Base-by-base conservation (phyloP, 2,329 filamentous ascomycete genomes). In the Tolypocladium paradoxum region DNA sequence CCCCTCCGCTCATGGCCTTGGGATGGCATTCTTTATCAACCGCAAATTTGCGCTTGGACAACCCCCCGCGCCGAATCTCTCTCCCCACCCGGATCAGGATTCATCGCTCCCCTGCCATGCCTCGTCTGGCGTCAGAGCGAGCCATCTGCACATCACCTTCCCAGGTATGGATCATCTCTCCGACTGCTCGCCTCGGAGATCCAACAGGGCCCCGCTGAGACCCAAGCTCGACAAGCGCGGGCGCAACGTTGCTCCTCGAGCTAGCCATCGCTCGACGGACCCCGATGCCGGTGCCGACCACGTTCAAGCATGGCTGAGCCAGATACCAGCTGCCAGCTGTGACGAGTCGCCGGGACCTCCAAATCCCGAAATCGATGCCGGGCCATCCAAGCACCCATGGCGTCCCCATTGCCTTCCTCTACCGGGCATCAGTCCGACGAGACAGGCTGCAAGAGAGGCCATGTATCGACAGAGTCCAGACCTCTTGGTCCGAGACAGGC, bases 401-500 rank as follows among this genome's bases (percentile, higher is more conserved):
- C 45, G 36, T 9, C 53, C 53, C 12, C 31, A 52, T 27, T 46
- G 20, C 14, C 45, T 54, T 7, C 33, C 50, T 18, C 2, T 36
- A 8, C 22, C 31, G 18, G 29, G 37, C 2, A 31, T 33, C 20
- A 24, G 31, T 16, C 40, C 40, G 16, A 31, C 11, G 5, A 47
- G n/a, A 40, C 48, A 16, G 29, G 35, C 24, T 6, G 35, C 29
- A 33, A 33, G 18, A 47, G 11, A 8, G 27, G 43, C 9, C 18
- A 49, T 16, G 16, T 7, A 12, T 24, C 6, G 11, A 9, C 50
- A 31, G 18, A 54, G 53, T 22, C 50, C 53, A 18, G 31, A n/a
- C n/a, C 48, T 50, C 9, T 45, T 52, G 29, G 34, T 53, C 9
- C 50, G 48, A 40, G 53, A 55, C 22, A 50, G 48, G 22, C 48